Conservation (phyloP, 2,329 filamentous ascomycete species). For the Alternaria sp. region DNA sequence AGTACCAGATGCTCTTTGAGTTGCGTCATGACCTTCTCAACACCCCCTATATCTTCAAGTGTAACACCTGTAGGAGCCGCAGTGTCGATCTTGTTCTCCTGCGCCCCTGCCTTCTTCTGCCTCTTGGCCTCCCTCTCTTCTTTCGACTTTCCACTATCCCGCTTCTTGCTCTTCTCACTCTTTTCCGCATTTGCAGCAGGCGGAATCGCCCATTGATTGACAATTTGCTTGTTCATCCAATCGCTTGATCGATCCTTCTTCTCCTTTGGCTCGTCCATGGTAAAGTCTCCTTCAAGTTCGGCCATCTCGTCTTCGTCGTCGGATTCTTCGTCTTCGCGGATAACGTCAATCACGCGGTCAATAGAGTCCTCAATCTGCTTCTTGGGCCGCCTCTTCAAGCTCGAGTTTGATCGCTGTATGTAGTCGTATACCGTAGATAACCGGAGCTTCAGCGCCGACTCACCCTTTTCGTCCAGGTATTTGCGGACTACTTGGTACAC, state of each 20-base stretch:
- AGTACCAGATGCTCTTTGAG: constrained; percentile 75
- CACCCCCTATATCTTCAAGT: constrained; percentile 76
- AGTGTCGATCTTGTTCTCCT: constrained; percentile 60
- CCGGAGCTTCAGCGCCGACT: constrained; percentile 58
- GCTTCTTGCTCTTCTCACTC: constrained; percentile 52
- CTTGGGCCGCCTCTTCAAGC: constrained; percentile 81
- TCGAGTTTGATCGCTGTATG: constrained; percentile 86
- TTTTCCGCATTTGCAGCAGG: constrained; percentile 39
- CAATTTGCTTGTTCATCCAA: constrained; percentile 70
- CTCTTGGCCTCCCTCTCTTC: constrained; percentile 72
- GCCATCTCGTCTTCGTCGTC: constrained; percentile 58
- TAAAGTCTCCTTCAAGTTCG: constrained; percentile 52
- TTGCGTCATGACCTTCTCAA: constrained; percentile 73
- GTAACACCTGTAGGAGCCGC: constrained; percentile 71
- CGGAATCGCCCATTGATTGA: constrained; percentile 60
- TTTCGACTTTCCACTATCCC: constrained; percentile 57
- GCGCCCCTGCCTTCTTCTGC: constrained; percentile 57
- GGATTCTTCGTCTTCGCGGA: constrained; percentile 68
- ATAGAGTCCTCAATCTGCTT: constrained; percentile 83
- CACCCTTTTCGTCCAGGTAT: constrained; percentile 69
- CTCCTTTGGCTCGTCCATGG: constrained; percentile 25
- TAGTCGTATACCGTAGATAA: constrained; percentile 73
- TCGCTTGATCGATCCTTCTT: constrained; percentile 53
- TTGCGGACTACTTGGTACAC: constrained; percentile 81
- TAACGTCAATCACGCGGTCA: constrained; percentile 76